Base-by-base conservation (phyloP, 1,139 yeast genomes). In the Suhomyces guaymorum region DNA sequence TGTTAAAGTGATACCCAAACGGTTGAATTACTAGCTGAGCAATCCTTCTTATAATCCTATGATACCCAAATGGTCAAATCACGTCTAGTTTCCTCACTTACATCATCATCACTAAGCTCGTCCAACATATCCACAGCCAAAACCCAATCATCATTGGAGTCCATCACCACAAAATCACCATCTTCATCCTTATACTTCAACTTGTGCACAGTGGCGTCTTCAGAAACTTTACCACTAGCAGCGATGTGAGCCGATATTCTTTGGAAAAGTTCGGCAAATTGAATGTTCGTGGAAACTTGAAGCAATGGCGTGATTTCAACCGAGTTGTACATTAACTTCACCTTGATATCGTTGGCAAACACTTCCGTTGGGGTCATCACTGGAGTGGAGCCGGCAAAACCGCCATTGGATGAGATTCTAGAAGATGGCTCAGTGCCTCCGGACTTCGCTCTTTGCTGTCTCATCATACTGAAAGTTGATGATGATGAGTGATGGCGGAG, bases 171-270 rank as follows among this genome's bases (percentile, higher is more conserved):
- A 57, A 80, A 84, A 57, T 92, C 98, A 13, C 95, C 97, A 57
- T 92, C 98, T 59, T 92, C 98, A 61, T 92, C 98, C 56, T 81
- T 82, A 54, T 89, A 92, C 57, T 83, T 83, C 43, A 92, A 70
- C 51, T 82, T 75, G 43, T 58, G 64, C 25, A 68, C 70, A 37
- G 59, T 48, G 10, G 65, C 59, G 44, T 66, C 73, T 35, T 63
- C 69, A 26, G 53, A 49, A 11, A 61, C 47, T 15, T 56, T 58
- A 4, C 58, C 55, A 32, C 65, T 57, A 4, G 62, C 49, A 4
- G 62, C 63, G 7, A 70, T 56, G 39, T 61, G 61, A 17, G 58
- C 52, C n/a, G 68, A 57, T 10, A 70, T 66, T 38, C 57, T 65
- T 51, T 52, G 66, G 35, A 61, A 61, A 35, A 84, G 65, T 30